Conservation (phyloP, 2,329 filamentous ascomycete genomes). For the Sclerotinia sclerotiorum region DNA sequence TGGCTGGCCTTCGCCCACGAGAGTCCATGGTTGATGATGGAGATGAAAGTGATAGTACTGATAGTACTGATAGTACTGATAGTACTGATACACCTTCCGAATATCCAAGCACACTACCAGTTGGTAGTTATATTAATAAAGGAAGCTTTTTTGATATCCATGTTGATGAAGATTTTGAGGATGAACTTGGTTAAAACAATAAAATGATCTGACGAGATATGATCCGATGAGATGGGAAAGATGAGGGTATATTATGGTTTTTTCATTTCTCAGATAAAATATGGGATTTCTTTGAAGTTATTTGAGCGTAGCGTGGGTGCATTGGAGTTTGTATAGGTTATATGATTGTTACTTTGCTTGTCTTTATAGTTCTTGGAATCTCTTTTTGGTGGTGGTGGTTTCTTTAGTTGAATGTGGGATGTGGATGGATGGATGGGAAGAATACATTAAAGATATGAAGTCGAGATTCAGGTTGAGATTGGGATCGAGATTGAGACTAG, state of each 20-base stretch:
- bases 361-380: neutral
- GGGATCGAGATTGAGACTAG: neutral
- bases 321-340: neutral
- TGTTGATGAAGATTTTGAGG: slow-evolving; percentile 25
- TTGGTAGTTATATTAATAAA: neutral
- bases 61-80: too few relatives aligned
- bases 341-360: neutral
- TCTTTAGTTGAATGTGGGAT: slow-evolving; percentile 1
- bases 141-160: slow-evolving; percentile 16
- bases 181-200: slow-evolving; percentile 10
- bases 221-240: neutral
- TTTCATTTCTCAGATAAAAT: neutral
- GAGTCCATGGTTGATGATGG: slow-evolving; percentile 11
- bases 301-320: neutral
- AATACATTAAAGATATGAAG: neutral
- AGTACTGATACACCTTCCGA: slow-evolving; percentile 23
- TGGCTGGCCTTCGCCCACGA: neutral
- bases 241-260: neutral
- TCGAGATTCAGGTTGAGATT: neutral
- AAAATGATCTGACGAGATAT: neutral
- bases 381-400: neutral
- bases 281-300: neutral
- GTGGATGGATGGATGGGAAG: neutral
- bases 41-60: slow-evolving; percentile 22
- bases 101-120: slow-evolving; percentile 23